Evolutionary conservation across 371 early-diverging fungal species (phyloP).

Genomic region (Blastocladiella emersonii): DNA sequence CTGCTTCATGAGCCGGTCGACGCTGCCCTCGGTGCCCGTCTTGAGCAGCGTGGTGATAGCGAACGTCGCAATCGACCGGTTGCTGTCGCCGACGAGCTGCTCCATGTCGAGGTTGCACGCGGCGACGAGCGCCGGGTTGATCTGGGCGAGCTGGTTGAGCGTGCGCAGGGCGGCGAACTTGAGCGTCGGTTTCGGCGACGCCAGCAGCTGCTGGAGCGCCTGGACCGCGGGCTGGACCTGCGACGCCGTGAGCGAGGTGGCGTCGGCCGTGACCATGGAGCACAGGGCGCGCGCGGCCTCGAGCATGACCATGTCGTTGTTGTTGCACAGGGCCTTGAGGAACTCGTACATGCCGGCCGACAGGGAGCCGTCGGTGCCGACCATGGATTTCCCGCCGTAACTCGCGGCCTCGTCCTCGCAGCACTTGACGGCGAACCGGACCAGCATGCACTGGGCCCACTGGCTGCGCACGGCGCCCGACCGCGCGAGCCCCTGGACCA

Average conservation of each 20-base stretch:
- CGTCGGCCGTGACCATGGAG: conserved; percentile 31
- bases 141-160: conserved; percentile 76
- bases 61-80: conserved; percentile 94
- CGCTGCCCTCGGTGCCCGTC: conserved; percentile 94
- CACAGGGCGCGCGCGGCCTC: conserved; percentile 97
- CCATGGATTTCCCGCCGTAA: conserved; percentile 1
- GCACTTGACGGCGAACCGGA: conserved; percentile 82
- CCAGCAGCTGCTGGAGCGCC: conserved; percentile 82
- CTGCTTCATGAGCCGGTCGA: conserved; percentile 96
- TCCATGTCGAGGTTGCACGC: conserved; percentile 97
- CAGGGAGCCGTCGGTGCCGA: background rate
- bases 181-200: conserved; percentile 79
- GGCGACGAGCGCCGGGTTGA: conserved; percentile 73
- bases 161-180: conserved; percentile 94
- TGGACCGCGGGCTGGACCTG: conserved; percentile 79
- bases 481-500: conserved; percentile 75
- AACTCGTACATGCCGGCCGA: background rate
- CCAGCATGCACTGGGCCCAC: conserved; percentile 79
- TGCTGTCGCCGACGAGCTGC: conserved; percentile 84
- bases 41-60: conserved; percentile 94
- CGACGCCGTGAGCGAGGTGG: conserved; percentile 42
- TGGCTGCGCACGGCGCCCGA: conserved; percentile 55
- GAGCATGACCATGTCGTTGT: conserved; percentile 86
- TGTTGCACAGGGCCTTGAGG: background rate
- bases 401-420: conserved; percentile 62